These are phyloP conservation scores for Lagenidium giganteum DNA, from an alignment of 352 stramenopile genomes.

Conservation along the genomic window DNA sequence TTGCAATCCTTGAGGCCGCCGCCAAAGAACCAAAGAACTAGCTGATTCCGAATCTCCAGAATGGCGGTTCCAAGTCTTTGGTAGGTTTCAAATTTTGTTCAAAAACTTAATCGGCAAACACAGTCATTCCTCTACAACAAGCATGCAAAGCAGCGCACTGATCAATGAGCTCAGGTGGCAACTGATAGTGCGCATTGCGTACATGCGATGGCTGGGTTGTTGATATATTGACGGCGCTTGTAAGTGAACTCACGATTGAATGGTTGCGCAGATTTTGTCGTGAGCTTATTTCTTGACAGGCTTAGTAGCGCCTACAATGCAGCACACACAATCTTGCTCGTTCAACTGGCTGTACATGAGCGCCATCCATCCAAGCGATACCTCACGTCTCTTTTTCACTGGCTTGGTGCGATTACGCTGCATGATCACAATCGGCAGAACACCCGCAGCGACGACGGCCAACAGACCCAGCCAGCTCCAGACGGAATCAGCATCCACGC, in stretches of 20 bases:
- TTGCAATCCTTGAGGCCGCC: conserved; percentile 42
- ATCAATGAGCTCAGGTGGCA: too few relatives aligned
- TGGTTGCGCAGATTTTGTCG: conserved; percentile 26
- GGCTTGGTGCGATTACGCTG: conserved; percentile 53
- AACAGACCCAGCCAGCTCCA: conserved; percentile 53
- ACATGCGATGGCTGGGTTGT: conserved; percentile 24
- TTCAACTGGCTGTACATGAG: conserved; percentile 4
- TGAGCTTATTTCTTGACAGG: conserved; percentile 56
- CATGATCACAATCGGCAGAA: conserved; percentile 55
- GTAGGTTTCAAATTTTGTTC: too few relatives aligned
- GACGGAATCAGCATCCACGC: conserved; percentile 52
- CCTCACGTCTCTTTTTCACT: conserved; percentile 52
- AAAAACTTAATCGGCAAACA: too few relatives aligned
- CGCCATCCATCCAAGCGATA: conserved; percentile 18
- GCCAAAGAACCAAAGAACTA: conserved; percentile 4
- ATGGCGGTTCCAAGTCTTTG: too few relatives aligned
- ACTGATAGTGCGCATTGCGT: too few relatives aligned
- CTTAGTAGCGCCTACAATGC: conserved; percentile 38
- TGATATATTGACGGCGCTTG: conserved; percentile 33
- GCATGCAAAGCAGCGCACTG: too few relatives aligned
- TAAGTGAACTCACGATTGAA: conserved; percentile 30
- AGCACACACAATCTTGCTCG: conserved; percentile 2
- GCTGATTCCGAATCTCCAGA: too few relatives aligned
- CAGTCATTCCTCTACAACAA: too few relatives aligned
- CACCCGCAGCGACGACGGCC: conserved; percentile 30